Conservation (phyloP, 768 basidiomycete species). For the Tulasnella sp. region DNA sequence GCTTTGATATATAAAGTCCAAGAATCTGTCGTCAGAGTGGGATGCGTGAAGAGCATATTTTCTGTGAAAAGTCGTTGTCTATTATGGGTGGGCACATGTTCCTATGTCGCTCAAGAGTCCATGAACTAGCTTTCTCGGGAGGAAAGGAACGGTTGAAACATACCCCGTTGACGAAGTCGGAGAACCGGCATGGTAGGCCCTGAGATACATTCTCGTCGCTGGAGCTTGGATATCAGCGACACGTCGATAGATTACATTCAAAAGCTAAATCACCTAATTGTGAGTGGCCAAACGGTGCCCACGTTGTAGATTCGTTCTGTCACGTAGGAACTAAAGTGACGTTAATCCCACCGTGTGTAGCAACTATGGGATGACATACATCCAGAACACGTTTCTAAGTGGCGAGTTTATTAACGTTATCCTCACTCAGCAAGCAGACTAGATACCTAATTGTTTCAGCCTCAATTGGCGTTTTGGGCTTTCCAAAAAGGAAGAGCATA, state of each 20-base stretch:
- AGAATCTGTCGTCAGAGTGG: constrained; percentile 22
- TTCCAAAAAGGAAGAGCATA: neutral
- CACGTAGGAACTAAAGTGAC: neutral
- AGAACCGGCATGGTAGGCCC: constrained; percentile 11
- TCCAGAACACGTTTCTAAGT: constrained; percentile 22
- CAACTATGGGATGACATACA: neutral
- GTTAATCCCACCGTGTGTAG: neutral
- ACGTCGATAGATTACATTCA: neutral
- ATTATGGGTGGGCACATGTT: neutral
- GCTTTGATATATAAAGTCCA: constrained; percentile 31
- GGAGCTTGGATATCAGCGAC: neutral
- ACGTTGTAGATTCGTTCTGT: neutral
- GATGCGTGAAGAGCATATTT: constrained; percentile 24
- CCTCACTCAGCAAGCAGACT: no score
- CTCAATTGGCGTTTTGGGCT: neutral
- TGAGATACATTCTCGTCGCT: constrained; percentile 23
- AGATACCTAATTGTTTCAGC: neutral
- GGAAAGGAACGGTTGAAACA: neutral
- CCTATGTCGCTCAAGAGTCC: neutral
- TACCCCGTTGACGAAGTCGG: constrained; percentile 15
- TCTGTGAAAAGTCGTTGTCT: constrained; percentile 21
- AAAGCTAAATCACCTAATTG: neutral
- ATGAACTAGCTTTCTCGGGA: neutral
- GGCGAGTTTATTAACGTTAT: neutral
- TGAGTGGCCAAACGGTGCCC: neutral